Evolutionary conservation across 2,329 filamentous ascomycete species (phyloP).

Genomic region (Shiraia bambusicola): DNA sequence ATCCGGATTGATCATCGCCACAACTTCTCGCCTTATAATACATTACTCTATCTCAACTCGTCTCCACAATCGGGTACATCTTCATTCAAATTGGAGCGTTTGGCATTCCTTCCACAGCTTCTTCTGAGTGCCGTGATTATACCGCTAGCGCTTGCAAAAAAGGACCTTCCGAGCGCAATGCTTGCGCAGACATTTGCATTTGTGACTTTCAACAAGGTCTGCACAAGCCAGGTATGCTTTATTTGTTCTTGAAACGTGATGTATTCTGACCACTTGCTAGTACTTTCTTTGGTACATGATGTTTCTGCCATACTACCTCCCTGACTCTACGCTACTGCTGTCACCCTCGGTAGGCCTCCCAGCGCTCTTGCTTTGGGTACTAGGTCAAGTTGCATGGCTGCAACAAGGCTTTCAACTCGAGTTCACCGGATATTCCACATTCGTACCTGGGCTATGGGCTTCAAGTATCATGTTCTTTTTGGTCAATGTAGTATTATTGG

Average conservation of each 20-base stretch:
- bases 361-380: slow-evolving; percentile 72
- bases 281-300: slow-evolving; percentile 99
- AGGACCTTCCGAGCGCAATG: slow-evolving; percentile 79
- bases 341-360: slow-evolving; percentile 62
- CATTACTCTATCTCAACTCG: slow-evolving; percentile 82
- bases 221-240: slow-evolving; percentile 81
- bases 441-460: slow-evolving; percentile 79
- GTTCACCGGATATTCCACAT: slow-evolving; percentile 73
- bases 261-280: slow-evolving; percentile 48
- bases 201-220: slow-evolving; percentile 98
- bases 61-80: slow-evolving; percentile 50
- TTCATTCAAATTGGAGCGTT: slow-evolving; percentile 64
- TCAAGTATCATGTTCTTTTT: slow-evolving; percentile 77
- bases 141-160: slow-evolving; percentile 74
- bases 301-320: slow-evolving; percentile 88
- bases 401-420: slow-evolving; percentile 55
- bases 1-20: slow-evolving; percentile 93
- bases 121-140: slow-evolving; percentile 76
- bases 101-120: slow-evolving; percentile 88
- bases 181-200: slow-evolving; percentile 96
- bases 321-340: slow-evolving; percentile 69
- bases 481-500: slow-evolving; percentile 84
- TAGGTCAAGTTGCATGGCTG: slow-evolving; percentile 63
- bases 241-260: not conserved
- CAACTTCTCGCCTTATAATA: slow-evolving; percentile 98